Evolutionary conservation across 495 filamentous ascomycete genomes (phyloP).

Genomic region (Glarea lozoyensis): DNA sequence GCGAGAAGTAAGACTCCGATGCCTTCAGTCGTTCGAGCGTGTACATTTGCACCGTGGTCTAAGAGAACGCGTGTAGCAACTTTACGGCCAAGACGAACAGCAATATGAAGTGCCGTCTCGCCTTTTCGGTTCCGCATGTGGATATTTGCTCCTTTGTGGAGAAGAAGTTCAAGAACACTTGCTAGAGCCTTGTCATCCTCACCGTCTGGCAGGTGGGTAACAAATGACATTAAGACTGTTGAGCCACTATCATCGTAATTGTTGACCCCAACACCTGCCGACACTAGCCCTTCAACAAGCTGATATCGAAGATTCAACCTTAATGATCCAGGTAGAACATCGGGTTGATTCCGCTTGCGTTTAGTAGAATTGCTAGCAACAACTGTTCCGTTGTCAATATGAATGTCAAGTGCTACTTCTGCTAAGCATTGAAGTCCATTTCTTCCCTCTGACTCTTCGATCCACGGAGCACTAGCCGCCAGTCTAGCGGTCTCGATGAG

Average conservation of each 20-base stretch:
- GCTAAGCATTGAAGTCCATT: constrained; percentile 43
- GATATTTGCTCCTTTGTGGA: constrained; percentile 22
- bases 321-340: constrained; percentile 3
- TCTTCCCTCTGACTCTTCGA: constrained; percentile 33
- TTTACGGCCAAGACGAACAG: constrained; percentile 33
- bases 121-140: constrained; percentile 34
- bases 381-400: background rate
- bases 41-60: constrained; percentile 15
- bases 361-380: constrained; percentile 17
- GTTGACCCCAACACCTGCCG: constrained; percentile 29
- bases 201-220: constrained; percentile 30
- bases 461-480: constrained; percentile 20
- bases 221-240: constrained; percentile 39
- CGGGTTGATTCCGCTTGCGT: constrained; percentile 18
- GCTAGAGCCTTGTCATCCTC: constrained; percentile 24
- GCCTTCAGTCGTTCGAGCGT: background rate
- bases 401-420: constrained; percentile 26
- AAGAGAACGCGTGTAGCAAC: constrained; percentile 33
- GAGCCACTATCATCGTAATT: constrained; percentile 32
- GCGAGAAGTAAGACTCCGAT: constrained; percentile 4
- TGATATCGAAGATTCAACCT: constrained; percentile 17
- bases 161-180: constrained; percentile 20
- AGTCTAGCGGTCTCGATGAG: constrained; percentile 29
- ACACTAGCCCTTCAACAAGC: constrained; percentile 27
- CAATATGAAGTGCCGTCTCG: constrained; percentile 37